phyloP scores from a whole-genome alignment of 2,329 filamentous ascomycete genomes.

The Periglandula ipomoeae region DNA sequence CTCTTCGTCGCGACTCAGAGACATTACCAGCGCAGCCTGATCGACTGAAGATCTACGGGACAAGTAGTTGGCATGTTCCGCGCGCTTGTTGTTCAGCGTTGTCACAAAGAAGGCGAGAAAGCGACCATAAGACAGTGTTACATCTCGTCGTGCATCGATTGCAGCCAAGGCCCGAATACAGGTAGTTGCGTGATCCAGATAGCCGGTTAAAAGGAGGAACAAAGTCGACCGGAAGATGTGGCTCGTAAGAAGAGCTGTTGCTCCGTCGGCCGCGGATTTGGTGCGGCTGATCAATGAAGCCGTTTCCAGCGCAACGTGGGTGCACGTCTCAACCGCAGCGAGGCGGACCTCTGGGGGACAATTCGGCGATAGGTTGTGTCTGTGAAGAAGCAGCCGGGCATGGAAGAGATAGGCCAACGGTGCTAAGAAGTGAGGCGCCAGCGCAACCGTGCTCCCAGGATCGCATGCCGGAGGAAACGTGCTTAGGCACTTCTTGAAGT shows the following conservation, averaged over 20 bases:
- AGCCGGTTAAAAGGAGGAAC: constrained; percentile 65
- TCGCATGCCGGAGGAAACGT: constrained; percentile 70
- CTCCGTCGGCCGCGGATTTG: constrained; percentile 53
- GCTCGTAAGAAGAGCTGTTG: constrained; percentile 66
- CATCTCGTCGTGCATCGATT: constrained; percentile 61
- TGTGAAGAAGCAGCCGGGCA: constrained; percentile 74
- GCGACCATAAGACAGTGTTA: constrained; percentile 71
- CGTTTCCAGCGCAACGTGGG: constrained; percentile 67
- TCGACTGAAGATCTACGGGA: constrained; percentile 23
- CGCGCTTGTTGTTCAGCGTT: constrained; percentile 47
- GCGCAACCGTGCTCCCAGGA: constrained; percentile 51
- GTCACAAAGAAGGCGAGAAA: constrained; percentile 75
- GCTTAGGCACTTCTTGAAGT: constrained; percentile 66
- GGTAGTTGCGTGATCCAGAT: constrained; percentile 61
- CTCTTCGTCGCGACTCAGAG: constrained; percentile 62
- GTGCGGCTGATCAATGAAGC: constrained; percentile 63
- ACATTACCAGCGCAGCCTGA: constrained; percentile 21
- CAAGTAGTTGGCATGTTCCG: constrained; percentile 34
- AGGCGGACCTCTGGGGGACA: constrained; percentile 57
- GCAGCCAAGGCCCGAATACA: constrained; percentile 64
- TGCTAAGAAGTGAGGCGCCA: constrained; percentile 66
- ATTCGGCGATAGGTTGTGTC: constrained; percentile 73
- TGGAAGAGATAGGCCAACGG: constrained; percentile 74
- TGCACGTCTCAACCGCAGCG: constrained; percentile 69
- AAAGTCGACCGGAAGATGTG: constrained; percentile 85